A percentile compares a stretch with the other conserved stretches of the same genome.
These are phyloP conservation scores for Lactarius hengduanensis DNA, from an alignment of 768 basidiomycete species.

Conservation along the genomic window DNA sequence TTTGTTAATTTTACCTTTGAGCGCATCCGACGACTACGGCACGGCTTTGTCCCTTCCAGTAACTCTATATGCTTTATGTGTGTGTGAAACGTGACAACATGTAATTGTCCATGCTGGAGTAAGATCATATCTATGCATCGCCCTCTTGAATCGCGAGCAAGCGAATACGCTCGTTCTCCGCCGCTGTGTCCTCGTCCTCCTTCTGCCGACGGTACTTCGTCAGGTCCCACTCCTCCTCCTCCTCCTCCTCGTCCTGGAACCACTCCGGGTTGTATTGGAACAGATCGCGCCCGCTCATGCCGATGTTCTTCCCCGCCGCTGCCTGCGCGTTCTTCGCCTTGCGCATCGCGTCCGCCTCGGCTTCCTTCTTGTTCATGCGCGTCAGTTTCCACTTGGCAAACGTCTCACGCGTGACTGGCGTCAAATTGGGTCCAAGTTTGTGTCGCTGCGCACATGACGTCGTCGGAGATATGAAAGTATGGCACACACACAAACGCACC, in stretches of 20 bases:
- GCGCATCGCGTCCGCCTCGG: slow-evolving; percentile 75
- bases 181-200: slow-evolving; percentile 57
- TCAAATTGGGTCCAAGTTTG: slow-evolving; percentile 86
- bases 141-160: slow-evolving; percentile 41
- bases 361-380: slow-evolving; percentile 91
- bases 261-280: slow-evolving; percentile 96
- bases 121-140: slow-evolving; percentile 35
- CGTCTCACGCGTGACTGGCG: slow-evolving; percentile 88
- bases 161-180: slow-evolving; percentile 53
- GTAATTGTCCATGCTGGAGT: slow-evolving; percentile 16
- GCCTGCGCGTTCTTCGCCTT: slow-evolving; percentile 81
- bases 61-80: not conserved
- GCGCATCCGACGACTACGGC: not conserved
- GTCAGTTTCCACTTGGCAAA: slow-evolving; percentile 97
- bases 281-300: slow-evolving; percentile 97
- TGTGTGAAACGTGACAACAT: slow-evolving; percentile 9
- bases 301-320: slow-evolving; percentile 84
- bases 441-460: slow-evolving; percentile 60
- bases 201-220: slow-evolving; percentile 58
- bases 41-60: not conserved
- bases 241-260: slow-evolving; percentile 76
- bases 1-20: not conserved
- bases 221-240: slow-evolving; percentile 50
- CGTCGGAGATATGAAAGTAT: not conserved
- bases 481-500: slow-evolving; percentile 44